Evolutionary conservation across 208 protist genomes (phyloP).

Genomic region (Cochliopodium minus): DNA sequence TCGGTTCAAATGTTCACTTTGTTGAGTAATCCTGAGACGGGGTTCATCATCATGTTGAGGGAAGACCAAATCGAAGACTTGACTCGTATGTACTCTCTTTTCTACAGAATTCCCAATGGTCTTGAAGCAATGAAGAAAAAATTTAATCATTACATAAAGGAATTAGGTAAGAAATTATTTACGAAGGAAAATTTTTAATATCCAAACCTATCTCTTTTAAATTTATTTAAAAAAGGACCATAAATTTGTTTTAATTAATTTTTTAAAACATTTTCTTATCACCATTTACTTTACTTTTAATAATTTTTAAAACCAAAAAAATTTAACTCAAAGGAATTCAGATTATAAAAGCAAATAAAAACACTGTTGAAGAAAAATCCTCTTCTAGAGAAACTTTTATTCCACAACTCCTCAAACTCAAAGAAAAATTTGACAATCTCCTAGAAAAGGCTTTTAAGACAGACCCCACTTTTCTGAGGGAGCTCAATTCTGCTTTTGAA

Average conservation of each 20-base stretch:
- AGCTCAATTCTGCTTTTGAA: conserved; percentile 32
- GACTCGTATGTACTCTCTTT: not conserved
- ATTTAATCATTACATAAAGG: not conserved
- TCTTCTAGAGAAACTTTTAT: too few species aligned
- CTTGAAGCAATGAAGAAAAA: too few species aligned
- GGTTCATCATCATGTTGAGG: not conserved
- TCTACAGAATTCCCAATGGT: not conserved
- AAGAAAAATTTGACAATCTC: conserved; percentile 39
- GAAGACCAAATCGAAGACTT: not conserved
- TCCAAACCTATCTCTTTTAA: too few species aligned
- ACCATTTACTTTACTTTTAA: not conserved
- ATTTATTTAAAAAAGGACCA: not conserved
- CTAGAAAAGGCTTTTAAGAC: conserved; percentile 24
- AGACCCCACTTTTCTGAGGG: not conserved
- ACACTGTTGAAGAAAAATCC: not conserved
- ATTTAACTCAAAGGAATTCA: conserved; percentile 27
- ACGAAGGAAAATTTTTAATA: too few species aligned
- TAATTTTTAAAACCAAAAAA: conserved; percentile 31
- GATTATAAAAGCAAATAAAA: conserved; percentile 5
- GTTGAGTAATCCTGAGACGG: conserved; percentile 16
- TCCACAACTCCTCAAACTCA: conserved; percentile 31
- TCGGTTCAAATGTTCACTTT: conserved; percentile 37
- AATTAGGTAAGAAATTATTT: not conserved
- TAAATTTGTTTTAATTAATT: too few species aligned
- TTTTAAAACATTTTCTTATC: too few species aligned